Base-by-base conservation (phyloP, 257 asterid genomes). In the Solanum bukasovii region DNA sequence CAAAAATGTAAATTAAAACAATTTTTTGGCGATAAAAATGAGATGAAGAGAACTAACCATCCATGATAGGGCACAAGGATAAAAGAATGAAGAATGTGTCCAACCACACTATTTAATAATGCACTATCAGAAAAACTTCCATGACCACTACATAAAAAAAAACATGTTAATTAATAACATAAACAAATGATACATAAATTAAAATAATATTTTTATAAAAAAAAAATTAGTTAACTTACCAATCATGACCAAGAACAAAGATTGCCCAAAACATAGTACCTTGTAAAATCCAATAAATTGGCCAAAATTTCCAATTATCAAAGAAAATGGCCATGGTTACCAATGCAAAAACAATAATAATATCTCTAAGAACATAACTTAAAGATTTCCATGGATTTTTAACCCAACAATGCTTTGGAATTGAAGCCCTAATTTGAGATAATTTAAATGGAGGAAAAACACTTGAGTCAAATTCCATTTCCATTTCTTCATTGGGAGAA, bases 201-300 rank as follows among this genome's bases (percentile, higher is more conserved):
- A 4, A 74, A 27, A 23, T 13, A 63, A 35, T 77, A 68, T 68
- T 67, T 68, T 68, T n/a, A 23, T 21, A 4, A 18, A 61, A 7
- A 37, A 3, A 75, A 75, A 75, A 75, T 4, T 70, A n/a, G 1
- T 18, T 38, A 1, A 29, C 81, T 78, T 90, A 92, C 94, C 94
- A 92, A 63, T 92, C 94, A 63, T 92, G 94, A 10, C 94, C 94
- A 67, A 92, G 94, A 37, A 92, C 94, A 67, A 92, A 92, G 12
- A 92, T 34, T 5, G 94, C 94, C 94, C 94, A 92, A 63, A 92
- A 92, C 91, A 92, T 91, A 6, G 94, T 92, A 9, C 94, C 94
- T 88, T 91, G 94, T 31, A 90, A 90, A 84, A 86, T 90, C 94
- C 94, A 92, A 34, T 91, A 92, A 6, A 87, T 0, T 4, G 93